These are phyloP conservation scores for Aureobasidium vineae DNA, from an alignment of 2,329 filamentous ascomycete species.

Conservation along the genomic window DNA sequence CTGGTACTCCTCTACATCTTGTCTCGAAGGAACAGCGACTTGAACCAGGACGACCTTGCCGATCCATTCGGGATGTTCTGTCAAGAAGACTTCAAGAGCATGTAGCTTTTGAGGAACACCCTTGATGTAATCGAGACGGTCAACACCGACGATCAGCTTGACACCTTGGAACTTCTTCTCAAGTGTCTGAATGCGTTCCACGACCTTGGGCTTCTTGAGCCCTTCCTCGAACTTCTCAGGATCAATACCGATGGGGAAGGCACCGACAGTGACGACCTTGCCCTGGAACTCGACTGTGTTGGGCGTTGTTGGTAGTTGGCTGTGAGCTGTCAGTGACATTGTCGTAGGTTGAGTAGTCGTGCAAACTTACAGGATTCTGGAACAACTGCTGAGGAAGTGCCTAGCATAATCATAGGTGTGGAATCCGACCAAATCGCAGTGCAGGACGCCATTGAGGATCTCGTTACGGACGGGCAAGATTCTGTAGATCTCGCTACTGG, in stretches of 20 bases:
- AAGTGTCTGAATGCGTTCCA: conserved; percentile 80
- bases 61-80: conserved; percentile 96
- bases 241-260: conserved; percentile 97
- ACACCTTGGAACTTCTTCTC: conserved; percentile 92
- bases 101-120: conserved; percentile 97
- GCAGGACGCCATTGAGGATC: conserved; percentile 79
- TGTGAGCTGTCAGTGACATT: conserved; percentile 32
- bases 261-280: conserved; percentile 85
- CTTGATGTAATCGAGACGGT: conserved; percentile 98
- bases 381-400: conserved; percentile 94
- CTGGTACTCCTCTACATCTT: conserved; percentile 97
- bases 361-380: conserved; percentile 71
- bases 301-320: conserved; percentile 73
- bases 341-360: conserved; percentile 16
- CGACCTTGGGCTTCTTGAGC: conserved; percentile 78
- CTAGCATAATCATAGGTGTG: conserved; percentile 99
- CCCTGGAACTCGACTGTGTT: conserved; percentile 91
- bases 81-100: conserved; percentile 92
- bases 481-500: conserved; percentile 93
- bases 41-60: conserved; percentile 96
- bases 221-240: conserved; percentile 94
- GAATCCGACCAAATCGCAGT: conserved; percentile 95
- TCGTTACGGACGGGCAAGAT: conserved; percentile 91
- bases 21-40: conserved; percentile 88
- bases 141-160: conserved; percentile 94